These are phyloP conservation scores for Geranium rotundifolium DNA, from an alignment of 345 rosid species.

Conservation along the genomic window DNA sequence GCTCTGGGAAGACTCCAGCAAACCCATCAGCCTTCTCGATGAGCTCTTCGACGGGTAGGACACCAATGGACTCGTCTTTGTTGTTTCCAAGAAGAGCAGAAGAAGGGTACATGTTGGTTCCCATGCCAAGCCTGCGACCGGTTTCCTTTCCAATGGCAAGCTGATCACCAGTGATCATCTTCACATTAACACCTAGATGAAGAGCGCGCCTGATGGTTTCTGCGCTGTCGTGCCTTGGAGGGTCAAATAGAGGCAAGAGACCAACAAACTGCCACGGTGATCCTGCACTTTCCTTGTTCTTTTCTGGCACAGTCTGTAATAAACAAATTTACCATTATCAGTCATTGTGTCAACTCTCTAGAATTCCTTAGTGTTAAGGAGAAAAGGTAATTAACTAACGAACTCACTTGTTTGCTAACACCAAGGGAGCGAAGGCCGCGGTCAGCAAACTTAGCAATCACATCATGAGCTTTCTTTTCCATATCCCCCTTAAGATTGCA, in stretches of 20 bases:
- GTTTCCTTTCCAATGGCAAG: slow-evolving; percentile 61
- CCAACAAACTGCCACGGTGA: slow-evolving; percentile 66
- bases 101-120: slow-evolving; percentile 37
- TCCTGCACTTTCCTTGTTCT: slow-evolving; percentile 44
- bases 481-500: slow-evolving; percentile 15
- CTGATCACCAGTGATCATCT: slow-evolving; percentile 68
- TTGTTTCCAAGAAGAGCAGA: slow-evolving; percentile 38
- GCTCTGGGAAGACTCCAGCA: slow-evolving; percentile 63
- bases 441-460: slow-evolving; percentile 48
- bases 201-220: slow-evolving; percentile 52
- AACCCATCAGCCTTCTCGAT: slow-evolving; percentile 47
- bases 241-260: slow-evolving; percentile 64
- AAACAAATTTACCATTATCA: neutral
- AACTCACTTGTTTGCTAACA: slow-evolving; percentile 42
- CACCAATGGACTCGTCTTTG: slow-evolving; percentile 18
- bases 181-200: slow-evolving; percentile 53
- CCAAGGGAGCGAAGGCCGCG: slow-evolving; percentile 58
- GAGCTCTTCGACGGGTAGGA: slow-evolving; percentile 33
- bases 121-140: slow-evolving; percentile 63
- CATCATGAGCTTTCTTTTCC: slow-evolving; percentile 29
- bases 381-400: neutral
- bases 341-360: neutral
- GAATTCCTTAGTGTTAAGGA: too few relatives aligned
- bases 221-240: slow-evolving; percentile 48
- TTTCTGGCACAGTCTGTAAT: slow-evolving; percentile 39